Base-by-base conservation (phyloP, 2,329 filamentous ascomycete species). In the Xylaria sp. region DNA sequence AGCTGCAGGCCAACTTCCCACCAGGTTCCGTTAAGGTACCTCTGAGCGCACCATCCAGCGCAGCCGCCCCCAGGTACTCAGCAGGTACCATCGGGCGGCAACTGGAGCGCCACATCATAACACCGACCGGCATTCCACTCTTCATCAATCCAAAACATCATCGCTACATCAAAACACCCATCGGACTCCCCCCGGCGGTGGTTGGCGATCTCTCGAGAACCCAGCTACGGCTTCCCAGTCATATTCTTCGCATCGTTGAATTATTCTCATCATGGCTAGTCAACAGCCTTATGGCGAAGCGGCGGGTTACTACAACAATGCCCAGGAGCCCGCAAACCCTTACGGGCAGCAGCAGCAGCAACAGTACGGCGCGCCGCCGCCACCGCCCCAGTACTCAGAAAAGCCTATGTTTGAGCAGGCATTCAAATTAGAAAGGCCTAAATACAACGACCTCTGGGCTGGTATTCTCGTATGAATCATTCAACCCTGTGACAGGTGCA, bases 401-500 rank as follows among this genome's bases (percentile, higher is more conserved):
- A 85, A 85, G 72, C 78, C 79, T 33, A 79, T 78, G 29, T 97
- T 96, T 73, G 87, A 94, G 19, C 85, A 97, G 72, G 86, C 88
- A 1, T 97, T 98, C 81, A 89, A 89, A 76, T 77, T 97, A 54
- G 85, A 91, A 53, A 88, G 81, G 66, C 92, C 92, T n/a, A 96
- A 94, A 75, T 97, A 85, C 78, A 92, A 97, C 71, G 94, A 98
- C 74, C 73, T 91, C 25, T 97, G 93, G 94, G 93, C 93, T 3
- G 93, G 90, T 3, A 79, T 96, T 40, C 79, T 97, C 72, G 88
- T 90, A 75, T 15, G 82, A 57, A 40, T 33, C 37, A 4, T 37
- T 35, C n/a, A 21, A 49, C 3, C 43, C n/a, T 31, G 11, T 40
- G 25, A 4, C 25, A 41, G 19, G n/a, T 35, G 33, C 33, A 19